phyloP scores from a whole-genome alignment of 331 rosid genomes.

The Prunus yedoensis region DNA sequence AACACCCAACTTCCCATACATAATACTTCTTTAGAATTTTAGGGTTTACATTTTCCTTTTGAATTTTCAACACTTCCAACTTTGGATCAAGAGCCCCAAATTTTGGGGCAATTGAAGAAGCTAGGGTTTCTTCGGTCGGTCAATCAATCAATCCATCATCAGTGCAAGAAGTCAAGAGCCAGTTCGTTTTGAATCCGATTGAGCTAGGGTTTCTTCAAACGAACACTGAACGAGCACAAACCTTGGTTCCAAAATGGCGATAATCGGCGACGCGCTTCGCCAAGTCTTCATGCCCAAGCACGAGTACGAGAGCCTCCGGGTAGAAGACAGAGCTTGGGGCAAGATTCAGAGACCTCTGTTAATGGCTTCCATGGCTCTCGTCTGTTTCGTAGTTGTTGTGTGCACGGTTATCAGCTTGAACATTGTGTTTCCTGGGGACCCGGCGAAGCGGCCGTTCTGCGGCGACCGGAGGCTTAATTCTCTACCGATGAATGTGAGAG shows the following conservation, averaged over 20 bases:
- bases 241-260: conserved; percentile 47
- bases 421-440: conserved; percentile 62
- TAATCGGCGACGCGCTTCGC: conserved; percentile 89
- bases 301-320: conserved; percentile 80
- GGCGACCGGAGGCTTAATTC: conserved; percentile 60
- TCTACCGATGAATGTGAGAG: conserved; percentile 45
- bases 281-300: conserved; percentile 94
- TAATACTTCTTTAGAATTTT: background rate
- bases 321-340: conserved; percentile 85
- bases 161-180: background rate
- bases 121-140: background rate
- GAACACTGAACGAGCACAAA: background rate
- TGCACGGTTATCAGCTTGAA: conserved; percentile 57
- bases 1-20: background rate
- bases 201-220: conserved; percentile 15
- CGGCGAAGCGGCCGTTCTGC: conserved; percentile 69
- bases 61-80: background rate
- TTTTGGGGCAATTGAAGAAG: background rate
- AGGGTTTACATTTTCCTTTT: background rate
- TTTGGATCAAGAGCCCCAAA: background rate
- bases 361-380: conserved; percentile 24
- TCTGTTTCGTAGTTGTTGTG: conserved; percentile 39
- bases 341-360: conserved; percentile 73
- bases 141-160: too few species aligned
- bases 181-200: background rate